A percentile compares a stretch with the other conserved stretches of the same genome.
phyloP scores from a whole-genome alignment of 257 asterid genomes.

The Solanum arcanum region DNA sequence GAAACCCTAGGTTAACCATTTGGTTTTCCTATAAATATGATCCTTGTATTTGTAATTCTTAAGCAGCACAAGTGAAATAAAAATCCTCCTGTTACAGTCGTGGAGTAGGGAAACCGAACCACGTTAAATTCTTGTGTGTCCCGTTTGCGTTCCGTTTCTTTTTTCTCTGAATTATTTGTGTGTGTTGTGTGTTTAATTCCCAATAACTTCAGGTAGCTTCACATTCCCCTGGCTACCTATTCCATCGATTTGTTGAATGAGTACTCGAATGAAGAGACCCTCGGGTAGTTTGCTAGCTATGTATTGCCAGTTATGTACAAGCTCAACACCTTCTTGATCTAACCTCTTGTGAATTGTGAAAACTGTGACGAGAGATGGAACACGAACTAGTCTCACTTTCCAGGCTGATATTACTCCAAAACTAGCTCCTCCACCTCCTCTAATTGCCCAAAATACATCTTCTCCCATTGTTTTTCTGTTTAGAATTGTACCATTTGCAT shows the following conservation, averaged over 20 bases:
- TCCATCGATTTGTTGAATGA: conserved; percentile 3
- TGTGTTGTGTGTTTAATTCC: no score
- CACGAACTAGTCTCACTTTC: conserved; percentile 13
- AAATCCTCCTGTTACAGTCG: no score
- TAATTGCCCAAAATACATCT: conserved; percentile 22
- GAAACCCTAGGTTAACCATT: no score
- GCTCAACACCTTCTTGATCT: background rate
- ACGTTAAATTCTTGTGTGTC: no score
- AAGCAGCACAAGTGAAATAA: no score
- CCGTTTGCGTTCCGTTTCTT: no score
- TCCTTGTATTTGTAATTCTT: no score
- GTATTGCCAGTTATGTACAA: conserved; percentile 10
- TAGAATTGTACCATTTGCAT: conserved; percentile 5
- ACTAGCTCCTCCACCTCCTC: conserved; percentile 24
- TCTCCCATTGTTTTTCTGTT: conserved; percentile 9
- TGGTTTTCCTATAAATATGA: no score
- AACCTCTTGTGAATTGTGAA: conserved; percentile 7
- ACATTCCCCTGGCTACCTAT: background rate
- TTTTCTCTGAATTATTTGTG: no score
- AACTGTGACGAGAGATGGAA: conserved; percentile 4
- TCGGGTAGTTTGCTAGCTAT: conserved; percentile 4
- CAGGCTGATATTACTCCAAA: conserved; percentile 12
- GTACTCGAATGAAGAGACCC: conserved; percentile 3
- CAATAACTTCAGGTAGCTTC: background rate
- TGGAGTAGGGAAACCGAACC: no score